Evolutionary conservation across 495 filamentous ascomycete genomes (phyloP).

Genomic region (Talaromyces thailandensis): DNA sequence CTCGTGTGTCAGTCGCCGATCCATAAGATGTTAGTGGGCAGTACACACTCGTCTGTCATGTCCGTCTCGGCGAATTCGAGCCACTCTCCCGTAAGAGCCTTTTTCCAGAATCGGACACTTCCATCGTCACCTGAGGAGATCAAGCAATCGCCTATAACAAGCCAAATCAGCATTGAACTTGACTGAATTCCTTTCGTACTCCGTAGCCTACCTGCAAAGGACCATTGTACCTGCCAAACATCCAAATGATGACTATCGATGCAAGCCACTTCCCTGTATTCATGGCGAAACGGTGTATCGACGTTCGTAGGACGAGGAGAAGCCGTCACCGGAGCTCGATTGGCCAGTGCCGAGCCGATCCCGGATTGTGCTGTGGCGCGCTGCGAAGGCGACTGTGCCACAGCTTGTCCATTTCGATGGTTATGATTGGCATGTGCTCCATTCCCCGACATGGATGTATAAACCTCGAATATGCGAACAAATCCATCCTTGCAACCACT

Average conservation of each 20-base stretch:
- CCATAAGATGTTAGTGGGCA: background rate
- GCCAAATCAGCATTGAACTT: background rate
- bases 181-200: background rate
- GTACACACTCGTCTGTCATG: constrained; percentile 23
- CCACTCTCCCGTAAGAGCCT: constrained; percentile 37
- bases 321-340: constrained; percentile 21
- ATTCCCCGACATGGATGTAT: constrained; percentile 34
- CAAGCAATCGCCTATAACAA: constrained; percentile 33
- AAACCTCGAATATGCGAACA: constrained; percentile 75
- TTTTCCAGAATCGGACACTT: constrained; percentile 43
- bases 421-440: constrained; percentile 14
- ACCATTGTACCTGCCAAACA: constrained; percentile 42
- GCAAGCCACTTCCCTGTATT: constrained; percentile 35
- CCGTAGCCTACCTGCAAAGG: constrained; percentile 30
- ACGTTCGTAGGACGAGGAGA: constrained; percentile 23
- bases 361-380: constrained; percentile 39
- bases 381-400: constrained; percentile 24
- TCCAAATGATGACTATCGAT: constrained; percentile 41
- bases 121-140: constrained; percentile 43
- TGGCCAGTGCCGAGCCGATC: constrained; percentile 42
- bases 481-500: constrained; percentile 88
- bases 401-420: constrained; percentile 21
- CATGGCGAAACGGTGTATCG: constrained; percentile 34
- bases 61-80: constrained; percentile 43
- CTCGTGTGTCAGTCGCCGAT: constrained; percentile 14